Evolutionary conservation across 164 flowering plant species (phyloP).

Genomic region (Vitis cinerea): DNA sequence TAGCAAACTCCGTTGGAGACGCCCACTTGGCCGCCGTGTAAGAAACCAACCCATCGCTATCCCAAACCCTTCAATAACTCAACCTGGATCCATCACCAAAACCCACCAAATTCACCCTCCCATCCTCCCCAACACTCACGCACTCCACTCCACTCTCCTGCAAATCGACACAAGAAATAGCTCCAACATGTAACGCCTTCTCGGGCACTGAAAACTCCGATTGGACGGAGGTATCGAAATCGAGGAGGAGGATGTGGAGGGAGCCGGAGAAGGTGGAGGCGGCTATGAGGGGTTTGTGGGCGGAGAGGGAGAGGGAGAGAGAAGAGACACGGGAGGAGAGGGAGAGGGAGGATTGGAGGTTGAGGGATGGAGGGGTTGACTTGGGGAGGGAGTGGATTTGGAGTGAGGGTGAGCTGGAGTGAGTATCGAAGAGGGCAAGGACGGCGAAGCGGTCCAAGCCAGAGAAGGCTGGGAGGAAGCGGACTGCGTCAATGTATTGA

Average conservation of each 20-base stretch:
- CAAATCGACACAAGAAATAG: constrained; percentile 58
- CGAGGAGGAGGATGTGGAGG: constrained; percentile 41
- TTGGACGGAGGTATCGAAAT: constrained; percentile 32
- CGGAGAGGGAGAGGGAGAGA: constrained; percentile 40
- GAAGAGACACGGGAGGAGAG: constrained; percentile 58
- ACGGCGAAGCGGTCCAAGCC: constrained; percentile 49
- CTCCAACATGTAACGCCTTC: constrained; percentile 46
- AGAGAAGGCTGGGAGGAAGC: constrained; percentile 70
- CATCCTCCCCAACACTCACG: constrained; percentile 76
- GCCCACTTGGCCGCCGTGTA: constrained; percentile 80
- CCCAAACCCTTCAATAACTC: constrained; percentile 43
- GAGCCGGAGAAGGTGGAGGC: constrained; percentile 64
- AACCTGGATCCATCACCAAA: constrained; percentile 30
- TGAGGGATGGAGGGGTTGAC: too few species aligned
- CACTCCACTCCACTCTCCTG: constrained; percentile 50
- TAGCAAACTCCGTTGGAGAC: constrained; percentile 77
- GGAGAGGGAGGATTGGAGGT: constrained; percentile 24
- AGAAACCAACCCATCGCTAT: constrained; percentile 69
- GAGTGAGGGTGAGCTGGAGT: constrained; percentile 50
- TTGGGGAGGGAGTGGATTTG: constrained; percentile 38
- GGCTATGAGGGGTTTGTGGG: constrained; percentile 54
- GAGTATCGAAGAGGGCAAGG: constrained; percentile 54
- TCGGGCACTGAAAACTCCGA: constrained; percentile 38
- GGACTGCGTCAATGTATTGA: constrained; percentile 71
- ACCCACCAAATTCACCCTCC: constrained; percentile 69